Evolutionary conservation across 2,329 filamentous ascomycete genomes (phyloP).

Genomic region (Ambrosiella cleistominuta): DNA sequence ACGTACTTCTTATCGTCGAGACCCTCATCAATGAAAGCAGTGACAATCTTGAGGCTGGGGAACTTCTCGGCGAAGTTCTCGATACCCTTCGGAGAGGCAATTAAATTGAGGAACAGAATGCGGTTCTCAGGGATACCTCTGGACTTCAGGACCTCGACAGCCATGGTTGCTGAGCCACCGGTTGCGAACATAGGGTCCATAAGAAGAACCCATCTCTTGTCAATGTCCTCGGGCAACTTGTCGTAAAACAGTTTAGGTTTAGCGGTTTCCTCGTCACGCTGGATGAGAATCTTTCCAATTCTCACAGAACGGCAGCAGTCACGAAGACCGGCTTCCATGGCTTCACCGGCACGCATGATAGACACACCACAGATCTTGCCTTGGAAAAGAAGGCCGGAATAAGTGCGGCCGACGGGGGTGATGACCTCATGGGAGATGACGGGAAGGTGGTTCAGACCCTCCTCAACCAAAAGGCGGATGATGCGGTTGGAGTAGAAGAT

Average conservation of each 20-base stretch:
- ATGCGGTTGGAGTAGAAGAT: constrained; percentile 99
- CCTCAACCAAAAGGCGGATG: constrained; percentile 88
- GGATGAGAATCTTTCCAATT: constrained; percentile 96
- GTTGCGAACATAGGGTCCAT: constrained; percentile 99
- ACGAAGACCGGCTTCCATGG: constrained; percentile 91
- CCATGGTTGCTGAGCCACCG: constrained; percentile 91
- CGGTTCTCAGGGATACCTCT: constrained; percentile 86
- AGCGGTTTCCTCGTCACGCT: constrained; percentile 87
- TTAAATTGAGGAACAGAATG: constrained; percentile 90
- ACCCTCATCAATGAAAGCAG: constrained; percentile 86
- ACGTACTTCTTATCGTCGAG: constrained; percentile 91
- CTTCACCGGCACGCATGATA: constrained; percentile 95
- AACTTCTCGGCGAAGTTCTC: constrained; percentile 78
- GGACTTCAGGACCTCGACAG: constrained; percentile 77
- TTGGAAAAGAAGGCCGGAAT: constrained; percentile 84
- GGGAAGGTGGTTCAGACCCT: constrained; percentile 90
- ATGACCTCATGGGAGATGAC: constrained; percentile 77
- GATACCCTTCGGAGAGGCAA: constrained; percentile 89
- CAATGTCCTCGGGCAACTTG: constrained; percentile 88
- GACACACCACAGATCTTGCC: constrained; percentile 97
- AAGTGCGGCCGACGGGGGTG: constrained; percentile 75
- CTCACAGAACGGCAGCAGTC: constrained; percentile 96
- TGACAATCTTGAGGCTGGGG: constrained; percentile 78
- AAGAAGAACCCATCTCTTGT: constrained; percentile 78
- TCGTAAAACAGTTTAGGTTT: constrained; percentile 93